These are phyloP conservation scores for Flaveria linearis DNA, from an alignment of 129 eudicot genomes.

Conservation along the genomic window DNA sequence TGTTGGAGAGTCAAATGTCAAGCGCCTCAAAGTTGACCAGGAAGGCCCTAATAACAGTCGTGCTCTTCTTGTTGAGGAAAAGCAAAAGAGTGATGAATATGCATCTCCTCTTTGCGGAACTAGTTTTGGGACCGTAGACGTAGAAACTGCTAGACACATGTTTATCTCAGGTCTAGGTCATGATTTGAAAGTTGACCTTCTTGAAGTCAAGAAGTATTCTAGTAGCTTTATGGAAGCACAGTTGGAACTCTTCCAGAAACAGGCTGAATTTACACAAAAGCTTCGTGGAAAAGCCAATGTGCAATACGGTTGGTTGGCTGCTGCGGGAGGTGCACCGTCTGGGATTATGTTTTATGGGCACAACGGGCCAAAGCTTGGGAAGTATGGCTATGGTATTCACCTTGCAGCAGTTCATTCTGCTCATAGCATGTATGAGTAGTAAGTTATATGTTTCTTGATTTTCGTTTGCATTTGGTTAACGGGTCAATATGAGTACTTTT, in stretches of 20 bases:
- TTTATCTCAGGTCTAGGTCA: slow-evolving; percentile 40
- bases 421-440: slow-evolving; percentile 50
- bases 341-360: slow-evolving; percentile 59
- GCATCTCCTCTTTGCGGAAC: slow-evolving; percentile 31
- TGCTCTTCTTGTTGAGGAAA: slow-evolving; percentile 36
- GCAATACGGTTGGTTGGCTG: slow-evolving; percentile 77
- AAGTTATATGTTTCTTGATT: slow-evolving; percentile 11
- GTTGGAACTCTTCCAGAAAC: slow-evolving; percentile 67
- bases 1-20: slow-evolving; percentile 62
- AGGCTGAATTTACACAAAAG: slow-evolving; percentile 67
- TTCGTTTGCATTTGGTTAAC: slow-evolving; percentile 4
- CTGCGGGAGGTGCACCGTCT: slow-evolving; percentile 42
- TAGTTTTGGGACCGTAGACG: slow-evolving; percentile 30
- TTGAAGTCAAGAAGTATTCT: slow-evolving; percentile 45
- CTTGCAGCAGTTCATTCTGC: slow-evolving; percentile 71
- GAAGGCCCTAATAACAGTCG: slow-evolving; percentile 35
- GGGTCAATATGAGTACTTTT: background rate
- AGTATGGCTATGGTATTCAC: slow-evolving; percentile 67
- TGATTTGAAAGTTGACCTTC: slow-evolving; percentile 32
- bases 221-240: slow-evolving; percentile 48
- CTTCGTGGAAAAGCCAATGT: slow-evolving; percentile 79
- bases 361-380: slow-evolving; percentile 46
- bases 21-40: slow-evolving; percentile 43
- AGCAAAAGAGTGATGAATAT: slow-evolving; percentile 36
- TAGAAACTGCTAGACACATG: slow-evolving; percentile 47